Evolutionary conservation across 2,329 filamentous ascomycete species (phyloP), one percentile per base, ranked within the genome.

Genomic region (Xylariaceae sp.): DNA sequence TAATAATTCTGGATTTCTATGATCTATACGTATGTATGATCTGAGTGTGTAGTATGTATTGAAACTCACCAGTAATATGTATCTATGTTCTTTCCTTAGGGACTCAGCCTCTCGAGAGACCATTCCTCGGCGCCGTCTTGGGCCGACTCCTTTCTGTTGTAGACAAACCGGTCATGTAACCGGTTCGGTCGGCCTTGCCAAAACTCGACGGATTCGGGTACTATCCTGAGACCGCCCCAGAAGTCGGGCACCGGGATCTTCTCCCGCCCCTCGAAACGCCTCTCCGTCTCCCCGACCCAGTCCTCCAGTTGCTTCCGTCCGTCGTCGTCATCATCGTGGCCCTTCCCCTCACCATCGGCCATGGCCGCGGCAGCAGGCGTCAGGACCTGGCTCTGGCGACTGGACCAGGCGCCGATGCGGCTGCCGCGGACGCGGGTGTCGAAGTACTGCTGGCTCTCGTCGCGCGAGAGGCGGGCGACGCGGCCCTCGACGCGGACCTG

Each of bases 101-200:
- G 90, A 69, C 89, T 93, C 71, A 93, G 72, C 67, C 90, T 85
- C 66, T 91, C 81, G 65, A 95, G 75, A 68, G 75, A 82, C 89
- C 89, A 93, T 65, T 74, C 76, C 2, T 74, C 76, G 52, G 75
- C 74, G 64, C 70, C 72, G 12, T 67, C 69, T 43, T 70, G 72
- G 18, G 65, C 73, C 10, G 65, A 73, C 50, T 77, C 78, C 48
- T 84, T 80, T 71, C 83, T 86, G 53, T 86, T 85, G 75, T 97
- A 98, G 59, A 87, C 83, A 72, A 99, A 98, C 20, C 95, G 88
- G 79, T 99, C 95, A 76, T 99, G 95, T 73, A 99, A 76, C 57
- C 95, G 82, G 75, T 89, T 96, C 70, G 91, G 84, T 67, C 95
- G 84, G 2, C 95, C 95, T 79, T 97, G 93, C 86, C 95, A 99